Percentiles rank a stretch among this genome's conserved stretches.
Conservation (phyloP, 805 yeast genomes). For the Wickerhamiella sorbophila region DNA sequence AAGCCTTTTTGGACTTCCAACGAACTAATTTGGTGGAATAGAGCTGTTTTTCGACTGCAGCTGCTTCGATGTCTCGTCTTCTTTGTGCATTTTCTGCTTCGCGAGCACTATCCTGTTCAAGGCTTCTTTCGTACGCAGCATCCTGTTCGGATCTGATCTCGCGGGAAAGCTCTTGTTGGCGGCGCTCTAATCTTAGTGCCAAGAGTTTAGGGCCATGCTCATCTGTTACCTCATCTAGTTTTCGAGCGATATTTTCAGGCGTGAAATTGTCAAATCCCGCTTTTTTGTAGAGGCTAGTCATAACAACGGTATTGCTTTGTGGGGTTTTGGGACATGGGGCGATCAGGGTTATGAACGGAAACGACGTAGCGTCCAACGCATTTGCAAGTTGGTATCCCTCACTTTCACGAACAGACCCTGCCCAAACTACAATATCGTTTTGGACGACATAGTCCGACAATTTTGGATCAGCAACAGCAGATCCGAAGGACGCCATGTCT, state of each 20-base stretch:
- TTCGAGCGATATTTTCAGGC: conserved; percentile 25
- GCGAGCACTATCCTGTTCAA: conserved; percentile 46
- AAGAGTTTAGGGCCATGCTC: conserved; percentile 49
- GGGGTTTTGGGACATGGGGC: conserved; percentile 42
- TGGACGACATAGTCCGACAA: conserved; percentile 31
- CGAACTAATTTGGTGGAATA: conserved; percentile 18
- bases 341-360: conserved; percentile 72
- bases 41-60: conserved; percentile 14
- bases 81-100: conserved; percentile 25
- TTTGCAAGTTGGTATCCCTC: conserved; percentile 78
- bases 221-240: conserved; percentile 34
- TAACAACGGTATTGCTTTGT: conserved; percentile 31
- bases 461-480: conserved; percentile 39
- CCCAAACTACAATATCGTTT: conserved; percentile 61
- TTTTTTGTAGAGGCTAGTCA: conserved; percentile 42
- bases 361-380: conserved; percentile 51
- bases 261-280: conserved; percentile 24
- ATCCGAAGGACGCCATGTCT: conserved; percentile 38
- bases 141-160: conserved; percentile 63
- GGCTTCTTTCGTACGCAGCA: conserved; percentile 55
- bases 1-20: conserved; percentile 40
- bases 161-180: conserved; percentile 39
- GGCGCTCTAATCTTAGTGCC: conserved; percentile 46
- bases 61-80: conserved; percentile 8
- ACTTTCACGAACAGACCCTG: conserved; percentile 65